These are phyloP conservation scores for Fraxinus excelsior DNA, from an alignment of 257 asterid genomes.

Conservation along the genomic window DNA sequence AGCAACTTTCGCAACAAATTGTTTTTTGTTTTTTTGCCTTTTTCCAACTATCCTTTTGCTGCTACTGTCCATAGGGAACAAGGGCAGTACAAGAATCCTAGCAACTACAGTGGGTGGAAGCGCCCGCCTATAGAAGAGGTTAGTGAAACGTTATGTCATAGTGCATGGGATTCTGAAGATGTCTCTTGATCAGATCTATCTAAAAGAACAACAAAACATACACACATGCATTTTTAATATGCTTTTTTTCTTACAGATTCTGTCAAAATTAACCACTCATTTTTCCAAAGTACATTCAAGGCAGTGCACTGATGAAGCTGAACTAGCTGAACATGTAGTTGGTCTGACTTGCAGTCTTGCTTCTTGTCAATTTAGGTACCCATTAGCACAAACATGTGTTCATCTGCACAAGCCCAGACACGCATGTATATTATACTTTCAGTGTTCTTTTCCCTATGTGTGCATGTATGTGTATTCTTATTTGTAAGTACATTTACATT, in stretches of 20 bases:
- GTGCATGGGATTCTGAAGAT: conserved; percentile 16
- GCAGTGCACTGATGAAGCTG: conserved; percentile 89
- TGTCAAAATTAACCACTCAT: conserved; percentile 70
- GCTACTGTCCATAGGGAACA: conserved; percentile 67
- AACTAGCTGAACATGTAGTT: conserved; percentile 91
- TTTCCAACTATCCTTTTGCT: conserved; percentile 5
- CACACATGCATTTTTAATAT: not conserved
- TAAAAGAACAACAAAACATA: conserved; percentile 16
- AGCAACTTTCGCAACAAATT: not conserved
- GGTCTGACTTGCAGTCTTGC: conserved; percentile 93
- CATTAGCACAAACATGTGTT: conserved; percentile 1
- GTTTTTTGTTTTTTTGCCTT: conserved; percentile 1
- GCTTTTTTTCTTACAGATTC: conserved; percentile 44
- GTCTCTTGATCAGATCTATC: conserved; percentile 8
- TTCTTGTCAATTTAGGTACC: conserved; percentile 82
- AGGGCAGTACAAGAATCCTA: conserved; percentile 76
- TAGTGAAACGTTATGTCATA: conserved; percentile 32
- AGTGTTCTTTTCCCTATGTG: not conserved
- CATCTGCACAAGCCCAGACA: not conserved
- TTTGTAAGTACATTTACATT: not conserved
- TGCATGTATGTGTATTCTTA: not conserved
- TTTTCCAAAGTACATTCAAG: conserved; percentile 73
- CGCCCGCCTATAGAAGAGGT: conserved; percentile 96
- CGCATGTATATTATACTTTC: not conserved
- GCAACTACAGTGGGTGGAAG: conserved; percentile 59